Conservation (phyloP, 306 rosid genomes). For the Psophocarpus tetragonolobus region DNA sequence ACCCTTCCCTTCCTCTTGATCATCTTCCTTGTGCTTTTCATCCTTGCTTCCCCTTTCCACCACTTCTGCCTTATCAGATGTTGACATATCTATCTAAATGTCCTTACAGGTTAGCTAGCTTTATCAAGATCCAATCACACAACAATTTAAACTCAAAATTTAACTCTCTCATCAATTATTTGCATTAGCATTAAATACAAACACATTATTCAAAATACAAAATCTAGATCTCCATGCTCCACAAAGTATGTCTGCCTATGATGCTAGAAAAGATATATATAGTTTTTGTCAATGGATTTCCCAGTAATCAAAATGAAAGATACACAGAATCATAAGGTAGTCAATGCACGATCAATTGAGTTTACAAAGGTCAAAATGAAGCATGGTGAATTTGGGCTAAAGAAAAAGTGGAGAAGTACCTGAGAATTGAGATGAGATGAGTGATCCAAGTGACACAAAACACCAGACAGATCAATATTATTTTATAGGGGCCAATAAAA, state of each 20-base stretch:
- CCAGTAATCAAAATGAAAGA: constrained; percentile 3
- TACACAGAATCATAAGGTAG: constrained; percentile 15
- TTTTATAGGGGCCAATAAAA: neutral
- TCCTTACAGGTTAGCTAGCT: too few species aligned
- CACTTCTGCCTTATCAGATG: constrained; percentile 61
- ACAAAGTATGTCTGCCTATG: too few species aligned
- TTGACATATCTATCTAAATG: constrained; percentile 67
- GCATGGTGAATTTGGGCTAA: neutral
- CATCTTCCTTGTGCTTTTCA: constrained; percentile 51
- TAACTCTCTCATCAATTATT: neutral
- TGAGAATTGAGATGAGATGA: constrained; percentile 23
- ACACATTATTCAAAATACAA: constrained; percentile 4
- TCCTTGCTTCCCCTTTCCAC: constrained; percentile 58
- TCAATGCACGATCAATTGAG: constrained; percentile 11
- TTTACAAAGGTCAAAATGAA: neutral
- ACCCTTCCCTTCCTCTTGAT: constrained; percentile 59
- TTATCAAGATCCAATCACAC: constrained; percentile 17
- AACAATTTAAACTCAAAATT: constrained; percentile 31
- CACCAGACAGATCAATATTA: neutral
- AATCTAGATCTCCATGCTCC: constrained; percentile 32
- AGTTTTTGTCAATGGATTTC: neutral
- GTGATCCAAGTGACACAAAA: constrained; percentile 4
- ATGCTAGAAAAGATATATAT: neutral
- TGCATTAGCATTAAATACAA: neutral
- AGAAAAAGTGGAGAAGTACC: constrained; percentile 31